Evolutionary conservation across 1,284 basidiomycete species (phyloP), one percentile per base, ranked within the genome.

Genomic region (Cerrena zonata): DNA sequence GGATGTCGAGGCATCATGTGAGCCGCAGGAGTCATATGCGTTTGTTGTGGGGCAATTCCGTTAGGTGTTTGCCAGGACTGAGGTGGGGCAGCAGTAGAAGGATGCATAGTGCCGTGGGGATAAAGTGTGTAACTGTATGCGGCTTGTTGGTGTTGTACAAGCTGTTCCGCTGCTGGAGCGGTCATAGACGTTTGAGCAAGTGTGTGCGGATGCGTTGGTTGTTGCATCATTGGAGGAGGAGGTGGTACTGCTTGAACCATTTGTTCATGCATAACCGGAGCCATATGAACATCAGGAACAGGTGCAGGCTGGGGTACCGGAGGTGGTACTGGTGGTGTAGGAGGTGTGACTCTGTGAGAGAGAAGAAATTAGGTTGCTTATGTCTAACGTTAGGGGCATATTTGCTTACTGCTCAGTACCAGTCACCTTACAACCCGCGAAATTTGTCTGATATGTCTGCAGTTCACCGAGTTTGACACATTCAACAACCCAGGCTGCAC

Each of bases 361-460:
- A 53, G 44, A 24, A 25, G 27, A 25, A 11, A 46, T n/a, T n/a
- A n/a, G n/a, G n/a, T n/a, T n/a, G n/a, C n/a, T n/a, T n/a, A n/a
- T n/a, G n/a, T n/a, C n/a, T n/a, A n/a, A n/a, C n/a, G n/a, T n/a
- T 42, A 41, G 43, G 44, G 15, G 49, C 49, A 42, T 37, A 40
- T 37, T 2, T 26, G 65, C 74, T 53, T 65, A 89, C 87, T 72
- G 68, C 67, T 90, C 88, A 25, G 70, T 74, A n/a, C 88, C 88
- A 13, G 76, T 82, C 23, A 91, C 79, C 69, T 83, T 90, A 59
- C 84, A 90, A 21, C 79, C 84, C 15, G 83, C 87, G 78, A 83
- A 91, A 59, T 86, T 81, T 51, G 71, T 79, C 49, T 80, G 76
- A 59, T 82, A 89, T 0, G 84, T 86, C 64, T 86, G 85, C 40